Base-by-base conservation (phyloP, 352 stramenopile genomes). In the Phytophthora sp. region DNA sequence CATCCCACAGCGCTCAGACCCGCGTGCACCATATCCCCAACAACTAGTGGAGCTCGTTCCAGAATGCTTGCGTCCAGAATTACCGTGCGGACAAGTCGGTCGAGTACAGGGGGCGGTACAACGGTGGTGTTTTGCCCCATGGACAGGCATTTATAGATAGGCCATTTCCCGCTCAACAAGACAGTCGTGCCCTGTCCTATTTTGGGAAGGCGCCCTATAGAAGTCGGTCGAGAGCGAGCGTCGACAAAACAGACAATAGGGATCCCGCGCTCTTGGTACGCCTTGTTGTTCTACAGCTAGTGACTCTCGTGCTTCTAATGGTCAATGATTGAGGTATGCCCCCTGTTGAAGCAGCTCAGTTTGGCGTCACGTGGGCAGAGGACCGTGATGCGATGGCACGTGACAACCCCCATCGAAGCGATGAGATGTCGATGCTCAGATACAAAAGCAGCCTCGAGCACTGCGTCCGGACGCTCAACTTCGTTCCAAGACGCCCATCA, bases 31-130 rank as follows among this genome's bases (percentile, higher is more conserved):
- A 29, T 90, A 90, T n/a, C 68, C 72, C 76, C n/a, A 65, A 67
- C 64, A 89, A 80, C 66, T 87, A 81, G 69, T 92, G 84, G 84
- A 90, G 80, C 75, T 90, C 84, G 42, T 89, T 74, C 75, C 84
- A 81, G 23, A 85, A 83, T 60, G 76, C 65, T 15, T 90, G 84
- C 46, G 68, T 66, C 29, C 65, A 73, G 24, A 74, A 87, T 63
- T 50, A 60, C 15, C 82, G 80, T 33, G 61, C 53, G 7, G 62
- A 79, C 1, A 92, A 92, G 79, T 79, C 66, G 13, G 71, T 77
- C 2, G 44, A 62, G 49, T 89, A 78, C 52, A 67, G 76, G 21
- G 57, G 63, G 0, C 53, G 78, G 45, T 74, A 79, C 39, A 58
- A 71, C 0, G 76, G 77, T 11, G 79, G 79, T 0, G n/a, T 45